Evolutionary conservation across 352 stramenopile genomes (phyloP), one percentile per base, ranked within the genome.

Genomic region (Phytophthora sp.): DNA sequence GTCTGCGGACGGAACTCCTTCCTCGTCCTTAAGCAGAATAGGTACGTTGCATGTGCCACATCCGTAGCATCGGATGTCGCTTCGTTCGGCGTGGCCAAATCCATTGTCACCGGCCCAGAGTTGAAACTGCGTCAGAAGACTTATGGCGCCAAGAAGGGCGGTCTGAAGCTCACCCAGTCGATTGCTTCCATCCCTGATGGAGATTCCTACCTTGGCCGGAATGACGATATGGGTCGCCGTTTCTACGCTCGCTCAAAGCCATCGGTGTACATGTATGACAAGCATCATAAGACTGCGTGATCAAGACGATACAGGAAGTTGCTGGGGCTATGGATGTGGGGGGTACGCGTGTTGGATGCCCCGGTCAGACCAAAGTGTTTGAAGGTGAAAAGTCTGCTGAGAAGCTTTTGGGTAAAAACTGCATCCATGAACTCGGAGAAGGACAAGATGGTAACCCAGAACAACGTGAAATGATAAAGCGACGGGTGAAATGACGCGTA

Each of bases 131-230:
- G n/a, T n/a, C n/a, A n/a, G n/a, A n/a, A n/a, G n/a, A n/a, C n/a
- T n/a, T n/a, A n/a, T n/a, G n/a, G n/a, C n/a, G n/a, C n/a, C n/a
- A n/a, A n/a, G n/a, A n/a, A n/a, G n/a, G n/a, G n/a, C n/a, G n/a
- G n/a, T n/a, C n/a, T n/a, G n/a, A n/a, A n/a, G 74, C 88, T 91
- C 1, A 75, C 69, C 16, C 92, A 96, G 72, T 66, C 85, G 21
- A 69, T 91, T 29, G 47, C 78, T 16, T 76, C 75, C 12, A 76
- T 97, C 35, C 82, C 77, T 47, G 74, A 77, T 16, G 95, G 92
- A 47, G 89, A 93, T 1, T 99, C 96, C 77, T 98, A 96, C 66
- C 82, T 99, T 12, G 87, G 90, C 41, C 69, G 71, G n/a, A 96
- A 98, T 59, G 89, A 98, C 59, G 84, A 84, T 7, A 89, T 90